Percentiles rank a stretch among this genome's conserved stretches.
These are phyloP conservation scores for Saccharomycopsis microspora DNA, from an alignment of 805 yeast species.

Conservation along the genomic window DNA sequence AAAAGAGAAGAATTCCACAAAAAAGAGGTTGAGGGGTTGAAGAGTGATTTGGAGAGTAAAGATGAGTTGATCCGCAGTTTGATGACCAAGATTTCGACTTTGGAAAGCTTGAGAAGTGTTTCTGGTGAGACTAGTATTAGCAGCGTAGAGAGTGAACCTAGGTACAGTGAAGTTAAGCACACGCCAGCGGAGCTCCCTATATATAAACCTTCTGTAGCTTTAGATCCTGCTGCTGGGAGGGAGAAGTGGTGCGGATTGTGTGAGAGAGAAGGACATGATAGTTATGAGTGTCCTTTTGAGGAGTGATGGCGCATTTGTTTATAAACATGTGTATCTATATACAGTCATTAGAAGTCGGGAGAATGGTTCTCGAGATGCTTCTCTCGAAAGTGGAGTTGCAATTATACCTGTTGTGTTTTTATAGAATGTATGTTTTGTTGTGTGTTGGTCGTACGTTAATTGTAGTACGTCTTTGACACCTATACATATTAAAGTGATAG, in stretches of 20 bases:
- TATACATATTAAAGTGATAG: too few species aligned
- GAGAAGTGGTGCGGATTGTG: constrained; percentile 87
- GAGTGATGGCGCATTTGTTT: background rate
- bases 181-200: constrained; percentile 27
- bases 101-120: too few species aligned
- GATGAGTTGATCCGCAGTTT: too few species aligned
- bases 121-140: too few species aligned
- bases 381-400: background rate
- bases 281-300: constrained; percentile 81
- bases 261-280: constrained; percentile 81
- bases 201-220: constrained; percentile 33
- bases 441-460: too few species aligned
- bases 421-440: background rate
- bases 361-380: background rate
- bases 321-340: background rate
- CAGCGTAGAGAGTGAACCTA: too few species aligned
- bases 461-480: too few species aligned
- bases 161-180: too few species aligned
- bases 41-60: too few species aligned
- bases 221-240: constrained; percentile 68
- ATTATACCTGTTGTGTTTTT: background rate
- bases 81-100: too few species aligned
- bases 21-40: too few species aligned
- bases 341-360: background rate
- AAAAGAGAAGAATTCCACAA: too few species aligned